Evolutionary conservation across 2,329 filamentous ascomycete genomes (phyloP).

Genomic region (Xylaria hypoxylon): DNA sequence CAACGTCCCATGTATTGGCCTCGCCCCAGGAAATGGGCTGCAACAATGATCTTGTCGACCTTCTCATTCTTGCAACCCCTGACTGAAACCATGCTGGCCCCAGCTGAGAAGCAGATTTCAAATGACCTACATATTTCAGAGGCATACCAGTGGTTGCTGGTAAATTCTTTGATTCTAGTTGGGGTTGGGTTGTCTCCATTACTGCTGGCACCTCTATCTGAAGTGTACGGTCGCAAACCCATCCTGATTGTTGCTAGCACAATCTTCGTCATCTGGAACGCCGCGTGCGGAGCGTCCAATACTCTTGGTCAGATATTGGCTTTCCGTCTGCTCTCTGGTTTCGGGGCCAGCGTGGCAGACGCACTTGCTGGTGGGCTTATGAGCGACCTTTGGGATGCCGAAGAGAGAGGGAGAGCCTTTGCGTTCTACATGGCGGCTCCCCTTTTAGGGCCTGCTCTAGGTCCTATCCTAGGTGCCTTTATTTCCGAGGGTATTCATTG

Average conservation of each 20-base stretch:
- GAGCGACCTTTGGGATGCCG: constrained; percentile 65
- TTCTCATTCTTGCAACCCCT: constrained; percentile 34
- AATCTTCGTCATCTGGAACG: constrained; percentile 35
- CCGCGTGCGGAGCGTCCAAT: constrained; percentile 31
- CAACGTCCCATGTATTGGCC: constrained; percentile 30
- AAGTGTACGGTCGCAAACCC: constrained; percentile 55
- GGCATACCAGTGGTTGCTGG: constrained; percentile 25
- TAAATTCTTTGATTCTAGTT: constrained; percentile 33
- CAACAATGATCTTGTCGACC: constrained; percentile 32
- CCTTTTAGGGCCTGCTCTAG: constrained; percentile 73
- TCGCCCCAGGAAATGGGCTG: constrained; percentile 30
- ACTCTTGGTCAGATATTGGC: constrained; percentile 28
- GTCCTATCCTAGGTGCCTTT: constrained; percentile 74
- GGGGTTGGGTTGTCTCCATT: constrained; percentile 47
- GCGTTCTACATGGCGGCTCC: constrained; percentile 70
- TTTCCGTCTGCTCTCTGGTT: constrained; percentile 32
- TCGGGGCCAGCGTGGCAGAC: constrained; percentile 33
- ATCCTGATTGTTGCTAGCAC: constrained; percentile 25
- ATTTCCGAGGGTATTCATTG: constrained; percentile 72
- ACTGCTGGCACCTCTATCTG: constrained; percentile 59
- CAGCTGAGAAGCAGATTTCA: constrained; percentile 20
- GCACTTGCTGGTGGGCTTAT: constrained; percentile 33
- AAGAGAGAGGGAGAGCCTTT: constrained; percentile 70
- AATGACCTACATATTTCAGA: constrained; percentile 19
- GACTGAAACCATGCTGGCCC: constrained; percentile 34